These are phyloP conservation scores for Lophiostoma macrostomum DNA, from an alignment of 495 filamentous ascomycete genomes.

Conservation along the genomic window DNA sequence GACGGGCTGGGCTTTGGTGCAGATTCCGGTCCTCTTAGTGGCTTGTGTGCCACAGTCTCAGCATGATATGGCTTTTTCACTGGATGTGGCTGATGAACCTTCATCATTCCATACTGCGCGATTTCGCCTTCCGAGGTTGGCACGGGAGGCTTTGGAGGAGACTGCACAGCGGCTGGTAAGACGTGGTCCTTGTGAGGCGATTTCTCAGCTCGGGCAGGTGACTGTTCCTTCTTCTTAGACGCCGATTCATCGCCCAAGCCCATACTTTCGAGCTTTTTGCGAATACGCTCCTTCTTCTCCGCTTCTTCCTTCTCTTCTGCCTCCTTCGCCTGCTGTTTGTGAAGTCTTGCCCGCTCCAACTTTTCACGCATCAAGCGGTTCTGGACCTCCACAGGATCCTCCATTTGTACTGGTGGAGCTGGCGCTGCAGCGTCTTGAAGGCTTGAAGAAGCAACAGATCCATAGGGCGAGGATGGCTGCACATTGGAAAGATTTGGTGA, in stretches of 20 bases:
- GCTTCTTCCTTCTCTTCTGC: constrained; percentile 79
- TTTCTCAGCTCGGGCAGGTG: constrained; percentile 16
- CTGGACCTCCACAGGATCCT: constrained; percentile 58
- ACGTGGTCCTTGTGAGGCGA: constrained; percentile 29
- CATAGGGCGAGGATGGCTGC: constrained; percentile 27
- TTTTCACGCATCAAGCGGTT: constrained; percentile 83
- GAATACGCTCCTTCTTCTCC: constrained; percentile 75
- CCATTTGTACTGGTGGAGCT: constrained; percentile 30
- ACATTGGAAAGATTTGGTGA: constrained; percentile 28
- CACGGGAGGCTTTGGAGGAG: constrained; percentile 32
- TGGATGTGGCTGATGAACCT: constrained; percentile 38
- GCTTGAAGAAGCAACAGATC: constrained; percentile 28
- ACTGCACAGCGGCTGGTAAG: constrained; percentile 27
- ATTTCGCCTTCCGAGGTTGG: constrained; percentile 35
- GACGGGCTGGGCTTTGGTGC: constrained; percentile 22
- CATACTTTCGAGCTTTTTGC: constrained; percentile 74
- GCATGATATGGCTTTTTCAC: constrained; percentile 20
- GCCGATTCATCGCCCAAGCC: constrained; percentile 65
- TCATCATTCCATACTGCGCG: constrained; percentile 39
- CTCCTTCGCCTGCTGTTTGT: constrained; percentile 73
- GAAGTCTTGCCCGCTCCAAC: constrained; percentile 55
- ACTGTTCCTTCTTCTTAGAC: constrained; percentile 30
- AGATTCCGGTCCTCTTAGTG: constrained; percentile 3
- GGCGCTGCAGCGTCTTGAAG: constrained; percentile 33
- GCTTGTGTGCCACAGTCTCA: constrained; percentile 1